Conservation (phyloP, 2,329 filamentous ascomycete genomes). For the Pestalotiopsis sp. region DNA sequence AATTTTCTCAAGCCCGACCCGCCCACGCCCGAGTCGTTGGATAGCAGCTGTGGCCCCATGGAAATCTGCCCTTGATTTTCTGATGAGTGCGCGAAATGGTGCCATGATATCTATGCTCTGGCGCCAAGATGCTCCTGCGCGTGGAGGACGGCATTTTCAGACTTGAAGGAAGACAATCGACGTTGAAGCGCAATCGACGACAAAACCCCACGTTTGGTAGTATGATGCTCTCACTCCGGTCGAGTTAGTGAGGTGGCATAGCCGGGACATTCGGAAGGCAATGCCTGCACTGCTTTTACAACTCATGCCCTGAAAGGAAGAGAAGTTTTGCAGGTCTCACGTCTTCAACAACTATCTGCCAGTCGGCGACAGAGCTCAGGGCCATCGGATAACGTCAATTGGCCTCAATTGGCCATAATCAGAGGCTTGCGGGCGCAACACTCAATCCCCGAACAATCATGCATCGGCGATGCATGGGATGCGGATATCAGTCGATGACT, state of each 20-base stretch:
- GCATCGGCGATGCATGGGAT: no score
- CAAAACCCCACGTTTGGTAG: no score
- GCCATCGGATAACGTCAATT: not conserved
- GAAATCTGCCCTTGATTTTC: not conserved
- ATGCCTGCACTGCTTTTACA: not conserved
- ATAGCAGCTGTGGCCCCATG: conserved; percentile 10
- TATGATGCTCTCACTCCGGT: no score
- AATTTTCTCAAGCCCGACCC: conserved; percentile 26
- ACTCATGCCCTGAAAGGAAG: not conserved
- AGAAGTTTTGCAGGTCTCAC: not conserved
- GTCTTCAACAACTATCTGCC: no score
- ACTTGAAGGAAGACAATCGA: not conserved
- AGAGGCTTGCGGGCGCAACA: no score
- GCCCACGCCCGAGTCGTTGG: conserved; percentile 17
- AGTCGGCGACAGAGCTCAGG: not conserved
- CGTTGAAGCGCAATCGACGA: no score
- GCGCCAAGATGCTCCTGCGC: not conserved
- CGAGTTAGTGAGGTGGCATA: no score
- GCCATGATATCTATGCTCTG: not conserved
- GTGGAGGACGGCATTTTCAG: not conserved
- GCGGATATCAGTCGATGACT: not conserved
- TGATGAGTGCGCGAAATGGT: not conserved
- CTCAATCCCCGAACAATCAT: no score
- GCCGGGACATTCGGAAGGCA: not conserved
- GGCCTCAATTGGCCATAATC: no score